Evolutionary conservation across 345 rosid genomes (phyloP).

Genomic region (Alliaria petiolata): DNA sequence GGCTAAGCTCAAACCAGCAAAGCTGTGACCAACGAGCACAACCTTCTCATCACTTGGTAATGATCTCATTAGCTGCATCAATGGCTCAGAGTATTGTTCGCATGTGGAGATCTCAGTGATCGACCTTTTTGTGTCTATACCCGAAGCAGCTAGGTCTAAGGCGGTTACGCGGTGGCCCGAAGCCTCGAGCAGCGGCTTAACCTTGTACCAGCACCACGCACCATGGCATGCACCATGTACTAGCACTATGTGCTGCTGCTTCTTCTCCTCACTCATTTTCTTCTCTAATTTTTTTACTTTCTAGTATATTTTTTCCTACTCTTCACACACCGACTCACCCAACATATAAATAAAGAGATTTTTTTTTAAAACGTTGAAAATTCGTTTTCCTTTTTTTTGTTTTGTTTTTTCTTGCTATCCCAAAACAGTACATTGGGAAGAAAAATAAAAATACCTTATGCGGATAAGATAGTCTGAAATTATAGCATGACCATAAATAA

Average conservation of each 20-base stretch:
- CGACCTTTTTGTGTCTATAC: slow-evolving; percentile 35
- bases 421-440: too few species aligned
- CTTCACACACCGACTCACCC: background rate
- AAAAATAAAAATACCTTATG: too few species aligned
- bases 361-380: background rate
- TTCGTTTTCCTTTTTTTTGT: too few species aligned
- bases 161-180: slow-evolving; percentile 48
- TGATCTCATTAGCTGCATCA: slow-evolving; percentile 35
- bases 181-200: slow-evolving; percentile 47
- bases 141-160: slow-evolving; percentile 50
- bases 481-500: too few species aligned
- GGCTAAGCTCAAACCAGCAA: slow-evolving; percentile 43
- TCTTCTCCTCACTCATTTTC: slow-evolving; percentile 1
- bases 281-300: background rate
- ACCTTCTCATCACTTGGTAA: slow-evolving; percentile 39
- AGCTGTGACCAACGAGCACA: slow-evolving; percentile 70
- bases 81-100: slow-evolving; percentile 44
- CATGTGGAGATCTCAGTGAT: slow-evolving; percentile 44
- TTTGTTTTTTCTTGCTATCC: too few species aligned
- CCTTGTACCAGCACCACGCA: slow-evolving; percentile 67
- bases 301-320: background rate
- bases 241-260: slow-evolving; percentile 45
- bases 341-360: background rate
- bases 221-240: slow-evolving; percentile 65
- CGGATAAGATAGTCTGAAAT: too few species aligned